Conservation (phyloP, 2,329 filamentous ascomycete species). For the Cercospora sp. region DNA sequence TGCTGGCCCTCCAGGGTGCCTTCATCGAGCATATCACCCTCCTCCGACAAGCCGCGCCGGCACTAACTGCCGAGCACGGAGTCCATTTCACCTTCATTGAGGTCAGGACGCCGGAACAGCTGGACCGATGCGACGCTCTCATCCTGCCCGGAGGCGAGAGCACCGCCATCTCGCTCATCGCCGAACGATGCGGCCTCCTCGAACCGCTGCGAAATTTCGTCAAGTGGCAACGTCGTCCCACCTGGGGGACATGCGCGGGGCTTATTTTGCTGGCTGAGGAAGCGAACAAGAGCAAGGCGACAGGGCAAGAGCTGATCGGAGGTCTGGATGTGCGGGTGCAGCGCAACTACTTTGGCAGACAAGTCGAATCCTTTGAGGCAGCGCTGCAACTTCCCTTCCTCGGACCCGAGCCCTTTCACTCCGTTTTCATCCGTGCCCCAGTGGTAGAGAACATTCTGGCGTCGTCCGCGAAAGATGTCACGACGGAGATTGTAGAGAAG, state of each 20-base stretch:
- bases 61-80: conserved; percentile 12
- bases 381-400: conserved; percentile 71
- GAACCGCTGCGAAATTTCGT: conserved; percentile 87
- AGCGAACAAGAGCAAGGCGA: conserved; percentile 84
- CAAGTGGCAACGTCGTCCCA: conserved; percentile 78
- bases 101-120: conserved; percentile 73
- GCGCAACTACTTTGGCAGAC: conserved; percentile 91
- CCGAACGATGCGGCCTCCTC: conserved; percentile 74
- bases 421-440: conserved; percentile 91
- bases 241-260: conserved; percentile 92
- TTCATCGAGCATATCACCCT: conserved; percentile 85
- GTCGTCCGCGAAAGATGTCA: conserved; percentile 7
- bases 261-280: conserved; percentile 86
- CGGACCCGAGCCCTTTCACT: conserved; percentile 62
- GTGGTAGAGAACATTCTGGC: conserved; percentile 81
- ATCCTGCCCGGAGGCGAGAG: conserved; percentile 94
- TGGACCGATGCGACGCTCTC: conserved; percentile 74
- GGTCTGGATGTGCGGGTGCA: conserved; percentile 88
- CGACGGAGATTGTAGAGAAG: conserved; percentile 11
- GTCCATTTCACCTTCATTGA: conserved; percentile 65
- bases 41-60: conserved; percentile 61
- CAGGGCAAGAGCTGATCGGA: conserved; percentile 89
- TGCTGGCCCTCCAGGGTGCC: conserved; percentile 82
- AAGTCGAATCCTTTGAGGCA: conserved; percentile 87
- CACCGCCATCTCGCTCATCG: conserved; percentile 88